phyloP scores from a whole-genome alignment of 2,329 filamentous ascomycete species.

The Pseudocercospora musae region DNA sequence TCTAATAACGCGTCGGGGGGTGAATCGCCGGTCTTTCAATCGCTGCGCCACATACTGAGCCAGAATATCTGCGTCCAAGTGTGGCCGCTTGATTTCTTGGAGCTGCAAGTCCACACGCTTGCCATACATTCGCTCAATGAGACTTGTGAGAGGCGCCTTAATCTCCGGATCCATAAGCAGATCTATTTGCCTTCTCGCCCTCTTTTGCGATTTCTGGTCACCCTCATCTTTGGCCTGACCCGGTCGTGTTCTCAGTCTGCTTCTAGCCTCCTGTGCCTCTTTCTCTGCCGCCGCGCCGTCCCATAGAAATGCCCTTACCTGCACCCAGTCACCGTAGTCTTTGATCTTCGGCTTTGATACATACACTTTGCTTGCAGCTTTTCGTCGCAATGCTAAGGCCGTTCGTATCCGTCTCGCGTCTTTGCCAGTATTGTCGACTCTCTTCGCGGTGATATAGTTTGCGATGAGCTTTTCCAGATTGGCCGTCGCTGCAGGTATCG shows the following conservation, averaged over 20 bases:
- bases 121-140: constrained; percentile 27
- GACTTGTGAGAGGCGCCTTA: constrained; percentile 12
- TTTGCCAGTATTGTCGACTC: constrained; percentile 20
- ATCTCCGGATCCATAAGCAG: constrained; percentile 17
- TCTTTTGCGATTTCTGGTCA: neutral
- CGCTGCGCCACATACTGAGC: constrained; percentile 30
- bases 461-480: constrained; percentile 27
- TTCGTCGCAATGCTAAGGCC: constrained; percentile 21
- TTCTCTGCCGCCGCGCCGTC: constrained; percentile 16
- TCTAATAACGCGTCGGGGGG: constrained; percentile 31
- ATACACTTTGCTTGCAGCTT: constrained; percentile 25
- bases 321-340: constrained; percentile 26
- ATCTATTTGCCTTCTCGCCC: constrained; percentile 4
- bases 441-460: constrained; percentile 22
- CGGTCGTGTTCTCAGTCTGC: neutral
- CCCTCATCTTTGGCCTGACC: neutral
- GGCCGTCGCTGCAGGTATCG: constrained; percentile 21
- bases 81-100: constrained; percentile 28
- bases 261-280: neutral
- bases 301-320: constrained; percentile 27
- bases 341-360: constrained; percentile 25
- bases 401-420: constrained; percentile 23
- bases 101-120: constrained; percentile 33
- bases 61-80: constrained; percentile 33
- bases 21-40: constrained; percentile 28